phyloP scores from a whole-genome alignment of 306 rosid genomes.

The Cajanus cajan region DNA sequence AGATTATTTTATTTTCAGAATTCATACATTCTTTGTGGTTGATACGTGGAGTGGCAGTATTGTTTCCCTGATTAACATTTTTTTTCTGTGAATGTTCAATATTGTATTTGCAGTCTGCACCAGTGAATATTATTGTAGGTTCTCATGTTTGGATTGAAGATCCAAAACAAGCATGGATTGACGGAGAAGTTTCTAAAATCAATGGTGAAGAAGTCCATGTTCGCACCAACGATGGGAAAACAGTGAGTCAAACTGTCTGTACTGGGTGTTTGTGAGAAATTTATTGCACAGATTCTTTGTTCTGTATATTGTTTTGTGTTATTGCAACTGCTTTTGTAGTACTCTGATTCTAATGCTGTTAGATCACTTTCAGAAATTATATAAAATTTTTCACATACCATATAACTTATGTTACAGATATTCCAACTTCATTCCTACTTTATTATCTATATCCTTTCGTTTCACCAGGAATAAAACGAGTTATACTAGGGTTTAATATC shows the following conservation, averaged over 20 bases:
- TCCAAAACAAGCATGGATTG: constrained; percentile 84
- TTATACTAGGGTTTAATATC: background rate
- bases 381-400: background rate
- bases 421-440: background rate
- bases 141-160: constrained; percentile 99
- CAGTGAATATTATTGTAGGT: constrained; percentile 94
- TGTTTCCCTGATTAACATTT: constrained; percentile 28
- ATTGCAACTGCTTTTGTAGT: background rate
- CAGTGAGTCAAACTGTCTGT: constrained; percentile 54
- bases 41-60: background rate
- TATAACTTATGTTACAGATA: constrained; percentile 7
- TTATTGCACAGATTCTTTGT: constrained; percentile 16
- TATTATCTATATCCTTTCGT: background rate
- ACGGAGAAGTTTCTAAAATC: constrained; percentile 87
- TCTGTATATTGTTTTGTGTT: constrained; percentile 20
- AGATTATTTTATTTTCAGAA: constrained; percentile 1
- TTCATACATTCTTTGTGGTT: background rate
- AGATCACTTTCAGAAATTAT: background rate
- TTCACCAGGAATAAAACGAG: background rate
- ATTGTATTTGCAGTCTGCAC: constrained; percentile 72
- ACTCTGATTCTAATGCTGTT: background rate
- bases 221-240: constrained; percentile 62
- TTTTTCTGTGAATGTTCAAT: constrained; percentile 24
- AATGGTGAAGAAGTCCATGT: constrained; percentile 80
- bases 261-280: constrained; percentile 7